Conservation (phyloP, 2,329 filamentous ascomycete species). For the Microcera coccophila region DNA sequence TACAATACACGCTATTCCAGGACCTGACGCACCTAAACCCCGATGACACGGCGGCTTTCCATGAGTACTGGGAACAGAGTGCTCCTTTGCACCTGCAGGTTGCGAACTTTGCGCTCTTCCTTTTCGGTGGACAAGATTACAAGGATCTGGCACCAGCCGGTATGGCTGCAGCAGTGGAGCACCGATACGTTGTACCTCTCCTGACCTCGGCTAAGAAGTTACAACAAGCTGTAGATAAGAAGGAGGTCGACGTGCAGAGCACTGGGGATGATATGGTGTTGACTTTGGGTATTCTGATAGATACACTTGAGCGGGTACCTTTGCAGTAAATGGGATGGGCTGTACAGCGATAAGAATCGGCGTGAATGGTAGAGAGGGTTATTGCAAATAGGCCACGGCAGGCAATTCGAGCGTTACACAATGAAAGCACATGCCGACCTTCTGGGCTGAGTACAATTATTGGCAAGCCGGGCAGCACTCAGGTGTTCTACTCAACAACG, state of each 20-base stretch:
- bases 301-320: constrained; percentile 41
- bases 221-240: constrained; percentile 29
- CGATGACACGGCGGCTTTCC: constrained; percentile 39
- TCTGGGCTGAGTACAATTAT: too few relatives aligned
- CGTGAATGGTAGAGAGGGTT: too few relatives aligned
- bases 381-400: too few relatives aligned
- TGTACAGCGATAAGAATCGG: too few relatives aligned
- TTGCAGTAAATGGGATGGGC: constrained; percentile 31
- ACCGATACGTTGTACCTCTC: constrained; percentile 56
- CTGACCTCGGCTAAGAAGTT: constrained; percentile 40
- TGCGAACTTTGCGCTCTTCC: constrained; percentile 57
- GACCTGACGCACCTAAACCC: constrained; percentile 47
- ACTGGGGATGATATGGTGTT: constrained; percentile 30
- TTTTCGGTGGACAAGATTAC: constrained; percentile 45
- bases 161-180: constrained; percentile 55
- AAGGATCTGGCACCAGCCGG: constrained; percentile 50
- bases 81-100: constrained; percentile 56
- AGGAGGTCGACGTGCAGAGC: constrained; percentile 30
- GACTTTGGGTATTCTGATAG: constrained; percentile 41
- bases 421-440: too few relatives aligned
- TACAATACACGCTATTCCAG: constrained; percentile 61
- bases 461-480: too few relatives aligned
- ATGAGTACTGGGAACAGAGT: constrained; percentile 51
- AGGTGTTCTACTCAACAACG: too few relatives aligned
- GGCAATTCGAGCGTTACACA: too few relatives aligned